Base-by-base conservation (phyloP, 148 eudicot species). In the Vaccinium macrocarpon region DNA sequence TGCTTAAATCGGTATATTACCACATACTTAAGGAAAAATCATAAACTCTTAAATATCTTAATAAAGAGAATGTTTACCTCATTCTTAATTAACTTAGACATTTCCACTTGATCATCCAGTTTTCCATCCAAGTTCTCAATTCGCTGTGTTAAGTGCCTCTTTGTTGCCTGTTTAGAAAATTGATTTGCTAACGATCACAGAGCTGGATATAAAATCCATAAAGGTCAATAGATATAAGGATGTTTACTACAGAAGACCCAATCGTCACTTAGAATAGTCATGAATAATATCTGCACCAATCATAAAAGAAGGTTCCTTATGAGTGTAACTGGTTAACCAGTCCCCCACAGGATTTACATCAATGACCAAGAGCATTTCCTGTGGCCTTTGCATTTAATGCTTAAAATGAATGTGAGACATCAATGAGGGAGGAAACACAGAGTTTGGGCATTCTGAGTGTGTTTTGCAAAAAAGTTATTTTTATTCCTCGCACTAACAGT, bases 101-200 rank as follows among this genome's bases (percentile, higher is more conserved):
- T 71, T 82, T 95, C 96, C 85, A 88, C 89, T 87, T 92, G 94
- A 49, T 95, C 94, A 79, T 95, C 98, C 48, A 95, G 87, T 84
- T 94, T 95, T 78, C 91, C 98, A 88, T 94, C 96, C 87, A 95
- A 85, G 86, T 87, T 93, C 84, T 94, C 93, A 86, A 95, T 91
- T 85, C 94, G 85, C 88, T 95, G 97, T 18, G 96, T 91, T 91
- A 95, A 90, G 85, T 95, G 96, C 87, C 73, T 88, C 88, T 94
- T 94, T 27, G 96, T 86, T 89, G 93, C 94, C 98, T 95, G 92
- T 85, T 86, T 55, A 70, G 71, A 42, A 61, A 50, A 76, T 23
- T 49, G 64, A 53, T 78, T 53, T 35, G 16, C 8, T 15, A 32
- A 79, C 51, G 57, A 79, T 23, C 38, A 79, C 21, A 25, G 12